phyloP scores from a whole-genome alignment of 78 protist genomes.

The Planoprotostelium fungivorum region DNA sequence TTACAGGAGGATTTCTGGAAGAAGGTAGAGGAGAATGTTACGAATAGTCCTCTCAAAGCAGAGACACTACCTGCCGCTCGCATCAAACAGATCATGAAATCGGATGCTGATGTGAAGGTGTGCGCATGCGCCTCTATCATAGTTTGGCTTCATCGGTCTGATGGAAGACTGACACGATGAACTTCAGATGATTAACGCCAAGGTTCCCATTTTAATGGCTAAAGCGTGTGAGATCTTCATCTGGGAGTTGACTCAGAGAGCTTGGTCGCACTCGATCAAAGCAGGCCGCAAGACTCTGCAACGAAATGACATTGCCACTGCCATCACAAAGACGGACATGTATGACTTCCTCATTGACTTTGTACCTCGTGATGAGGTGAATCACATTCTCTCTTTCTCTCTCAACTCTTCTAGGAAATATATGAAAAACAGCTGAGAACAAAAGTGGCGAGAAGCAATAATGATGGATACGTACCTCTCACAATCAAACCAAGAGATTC shows the following conservation, averaged over 20 bases:
- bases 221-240: conserved; percentile 87
- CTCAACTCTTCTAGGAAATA: not conserved
- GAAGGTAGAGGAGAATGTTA: not conserved
- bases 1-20: not conserved
- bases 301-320: conserved; percentile 72
- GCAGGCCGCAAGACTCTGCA: conserved; percentile 75
- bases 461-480: too few relatives aligned
- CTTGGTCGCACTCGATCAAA: conserved; percentile 78
- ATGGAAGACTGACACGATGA: conserved; percentile 23
- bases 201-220: conserved; percentile 73
- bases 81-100: conserved; percentile 76
- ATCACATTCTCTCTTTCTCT: not conserved
- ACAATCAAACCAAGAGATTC: too few relatives aligned
- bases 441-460: not conserved
- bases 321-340: conserved; percentile 58
- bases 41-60: conserved; percentile 3
- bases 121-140: not conserved
- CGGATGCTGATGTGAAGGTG: conserved; percentile 65
- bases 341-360: conserved; percentile 84
- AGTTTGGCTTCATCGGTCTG: not conserved
- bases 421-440: not conserved
- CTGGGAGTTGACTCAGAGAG: conserved; percentile 69
- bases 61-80: conserved; percentile 71
- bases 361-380: conserved; percentile 76
- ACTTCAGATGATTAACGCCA: conserved; percentile 26